Evolutionary conservation across 2,329 filamentous ascomycete genomes (phyloP).

Genomic region (Microthyrium microscopicum): DNA sequence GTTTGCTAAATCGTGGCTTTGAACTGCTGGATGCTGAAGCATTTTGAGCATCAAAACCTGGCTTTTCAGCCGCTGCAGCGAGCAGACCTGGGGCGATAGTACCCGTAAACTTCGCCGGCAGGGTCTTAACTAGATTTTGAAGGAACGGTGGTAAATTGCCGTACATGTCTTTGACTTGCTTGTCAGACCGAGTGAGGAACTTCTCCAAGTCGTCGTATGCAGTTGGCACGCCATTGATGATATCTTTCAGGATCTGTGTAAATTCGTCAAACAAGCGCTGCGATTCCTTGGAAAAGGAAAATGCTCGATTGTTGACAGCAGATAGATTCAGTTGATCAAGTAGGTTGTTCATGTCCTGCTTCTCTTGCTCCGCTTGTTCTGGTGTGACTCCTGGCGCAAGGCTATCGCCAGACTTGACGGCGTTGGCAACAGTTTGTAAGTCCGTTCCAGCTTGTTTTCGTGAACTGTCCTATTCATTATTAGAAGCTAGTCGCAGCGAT

Average conservation of each 20-base stretch:
- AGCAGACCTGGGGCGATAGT: constrained; percentile 66
- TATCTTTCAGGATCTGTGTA: constrained; percentile 78
- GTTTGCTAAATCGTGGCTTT: constrained; percentile 39
- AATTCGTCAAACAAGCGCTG: constrained; percentile 69
- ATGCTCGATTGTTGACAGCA: constrained; percentile 69
- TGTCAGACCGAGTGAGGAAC: constrained; percentile 45
- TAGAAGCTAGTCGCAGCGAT: neutral
- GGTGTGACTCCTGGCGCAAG: constrained; percentile 15
- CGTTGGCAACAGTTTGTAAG: constrained; percentile 18
- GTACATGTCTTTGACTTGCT: constrained; percentile 47
- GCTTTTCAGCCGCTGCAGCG: constrained; percentile 58
- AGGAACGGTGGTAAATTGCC: constrained; percentile 57
- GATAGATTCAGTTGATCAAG: constrained; percentile 74
- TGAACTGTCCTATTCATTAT: constrained; percentile 15
- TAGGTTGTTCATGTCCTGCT: constrained; percentile 58
- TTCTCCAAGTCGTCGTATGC: constrained; percentile 79
- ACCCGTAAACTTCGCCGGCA: constrained; percentile 67
- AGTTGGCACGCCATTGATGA: constrained; percentile 82
- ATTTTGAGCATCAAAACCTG: constrained; percentile 30
- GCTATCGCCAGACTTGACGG: constrained; percentile 18
- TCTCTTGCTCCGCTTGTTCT: constrained; percentile 34
- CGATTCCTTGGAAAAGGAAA: constrained; percentile 70
- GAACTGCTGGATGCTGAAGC: constrained; percentile 9
- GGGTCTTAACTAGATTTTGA: constrained; percentile 68
- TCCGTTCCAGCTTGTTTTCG: constrained; percentile 19